A percentile compares a stretch with the other conserved stretches of the same genome.
Conservation (phyloP, 306 rosid species). For the Adenanthera pavonina region DNA sequence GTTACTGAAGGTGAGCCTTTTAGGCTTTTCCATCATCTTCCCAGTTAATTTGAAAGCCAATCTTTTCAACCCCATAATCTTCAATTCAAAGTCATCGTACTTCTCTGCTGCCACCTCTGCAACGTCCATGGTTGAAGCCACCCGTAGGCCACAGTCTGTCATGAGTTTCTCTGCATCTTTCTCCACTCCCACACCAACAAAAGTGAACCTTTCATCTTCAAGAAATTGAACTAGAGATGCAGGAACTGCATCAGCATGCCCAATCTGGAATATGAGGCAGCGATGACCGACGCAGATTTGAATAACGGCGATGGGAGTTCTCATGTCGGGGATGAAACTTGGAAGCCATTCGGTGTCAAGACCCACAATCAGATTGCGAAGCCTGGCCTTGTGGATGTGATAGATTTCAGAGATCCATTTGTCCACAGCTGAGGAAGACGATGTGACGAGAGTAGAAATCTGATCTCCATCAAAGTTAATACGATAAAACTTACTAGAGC, state of each 20-base stretch:
- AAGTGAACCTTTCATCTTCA: background rate
- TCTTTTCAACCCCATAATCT: background rate
- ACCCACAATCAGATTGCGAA: background rate
- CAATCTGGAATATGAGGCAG: background rate
- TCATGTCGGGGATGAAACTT: background rate
- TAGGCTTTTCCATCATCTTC: background rate
- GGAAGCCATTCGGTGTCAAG: background rate
- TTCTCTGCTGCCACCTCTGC: background rate
- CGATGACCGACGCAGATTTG: background rate
- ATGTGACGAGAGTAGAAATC: background rate
- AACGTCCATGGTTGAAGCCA: background rate
- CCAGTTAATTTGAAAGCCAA: background rate
- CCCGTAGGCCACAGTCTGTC: background rate
- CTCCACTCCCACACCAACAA: background rate
- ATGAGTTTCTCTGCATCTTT: background rate
- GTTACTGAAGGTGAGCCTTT: background rate
- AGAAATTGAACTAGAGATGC: background rate
- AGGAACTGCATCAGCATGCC: background rate
- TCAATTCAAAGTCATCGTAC: background rate
- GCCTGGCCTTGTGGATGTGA: background rate
- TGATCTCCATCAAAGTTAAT: background rate
- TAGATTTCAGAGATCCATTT: background rate
- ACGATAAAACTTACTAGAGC: background rate
- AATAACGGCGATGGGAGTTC: background rate
- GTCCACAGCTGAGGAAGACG: background rate